Evolutionary conservation across 2,329 filamentous ascomycete species (phyloP).

Genomic region (Venturia aucupariae): DNA sequence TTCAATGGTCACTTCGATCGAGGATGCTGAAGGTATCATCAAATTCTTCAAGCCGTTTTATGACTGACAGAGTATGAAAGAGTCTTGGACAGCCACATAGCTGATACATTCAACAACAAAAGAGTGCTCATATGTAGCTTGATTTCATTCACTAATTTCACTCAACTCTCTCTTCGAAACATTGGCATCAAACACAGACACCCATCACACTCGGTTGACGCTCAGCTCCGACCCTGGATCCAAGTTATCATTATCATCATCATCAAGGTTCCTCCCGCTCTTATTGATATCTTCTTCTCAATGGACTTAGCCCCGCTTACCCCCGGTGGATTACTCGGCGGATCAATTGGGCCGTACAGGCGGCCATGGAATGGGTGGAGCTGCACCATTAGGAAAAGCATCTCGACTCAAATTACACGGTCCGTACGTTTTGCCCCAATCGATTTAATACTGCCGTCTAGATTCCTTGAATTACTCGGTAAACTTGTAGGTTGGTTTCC

Average conservation of each 20-base stretch:
- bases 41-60: conserved; percentile 11
- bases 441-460: no score
- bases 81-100: not conserved
- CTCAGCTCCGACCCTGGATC: not conserved
- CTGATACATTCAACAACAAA: not conserved
- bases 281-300: no score
- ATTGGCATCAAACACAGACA: not conserved
- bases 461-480: no score
- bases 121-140: not conserved
- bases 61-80: not conserved
- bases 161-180: no score
- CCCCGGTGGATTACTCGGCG: no score
- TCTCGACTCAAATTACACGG: no score
- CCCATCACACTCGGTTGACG: not conserved
- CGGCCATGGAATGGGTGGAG: not conserved
- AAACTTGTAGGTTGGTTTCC: no score
- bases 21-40: conserved; percentile 20
- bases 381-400: not conserved
- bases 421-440: no score
- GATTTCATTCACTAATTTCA: no score
- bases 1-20: conserved; percentile 32
- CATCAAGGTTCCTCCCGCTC: not conserved
- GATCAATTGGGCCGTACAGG: not conserved
- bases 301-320: no score
- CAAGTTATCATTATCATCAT: not conserved